Conservation (phyloP, 495 filamentous ascomycete species). For the Penicillium arizonense region DNA sequence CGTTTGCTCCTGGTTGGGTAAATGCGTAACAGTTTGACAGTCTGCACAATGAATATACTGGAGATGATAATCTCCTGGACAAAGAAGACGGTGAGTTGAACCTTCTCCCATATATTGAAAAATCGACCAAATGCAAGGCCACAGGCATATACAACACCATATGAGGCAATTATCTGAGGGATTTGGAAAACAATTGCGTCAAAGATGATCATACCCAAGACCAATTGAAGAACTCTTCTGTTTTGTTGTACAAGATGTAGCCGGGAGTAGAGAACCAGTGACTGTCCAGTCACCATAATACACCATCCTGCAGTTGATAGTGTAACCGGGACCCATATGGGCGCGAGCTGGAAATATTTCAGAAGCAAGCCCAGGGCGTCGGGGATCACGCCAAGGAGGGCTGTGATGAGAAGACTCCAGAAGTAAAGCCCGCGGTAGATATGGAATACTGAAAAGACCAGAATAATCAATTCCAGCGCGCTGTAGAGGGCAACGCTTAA, state of each 20-base stretch:
- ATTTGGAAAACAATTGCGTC: slow-evolving; percentile 46
- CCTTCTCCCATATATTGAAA: slow-evolving; percentile 36
- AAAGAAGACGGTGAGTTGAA: slow-evolving; percentile 40
- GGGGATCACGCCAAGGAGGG: slow-evolving; percentile 45
- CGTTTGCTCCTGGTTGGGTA: slow-evolving; percentile 22
- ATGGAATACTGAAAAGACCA: slow-evolving; percentile 42
- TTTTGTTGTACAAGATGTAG: slow-evolving; percentile 52
- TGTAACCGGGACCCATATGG: slow-evolving; percentile 28
- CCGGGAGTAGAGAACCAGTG: slow-evolving; percentile 58
- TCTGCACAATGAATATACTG: slow-evolving; percentile 40
- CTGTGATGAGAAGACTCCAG: slow-evolving; percentile 30
- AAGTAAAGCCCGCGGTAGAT: slow-evolving; percentile 19
- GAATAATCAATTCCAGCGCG: slow-evolving; percentile 36
- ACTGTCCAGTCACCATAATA: slow-evolving; percentile 57
- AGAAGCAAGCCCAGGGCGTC: slow-evolving; percentile 53
- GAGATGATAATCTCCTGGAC: slow-evolving; percentile 47
- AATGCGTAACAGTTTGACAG: slow-evolving; percentile 25
- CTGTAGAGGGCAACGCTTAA: slow-evolving; percentile 13
- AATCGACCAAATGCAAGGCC: slow-evolving; percentile 23
- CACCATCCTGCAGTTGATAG: slow-evolving; percentile 49
- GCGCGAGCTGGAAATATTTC: slow-evolving; percentile 45
- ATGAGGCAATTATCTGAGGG: slow-evolving; percentile 45
- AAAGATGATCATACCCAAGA: slow-evolving; percentile 52
- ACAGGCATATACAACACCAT: slow-evolving; percentile 27
- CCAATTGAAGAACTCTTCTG: slow-evolving; percentile 29